Conservation (phyloP, 2,329 filamentous ascomycete species). For the Cercospora sojina region DNA sequence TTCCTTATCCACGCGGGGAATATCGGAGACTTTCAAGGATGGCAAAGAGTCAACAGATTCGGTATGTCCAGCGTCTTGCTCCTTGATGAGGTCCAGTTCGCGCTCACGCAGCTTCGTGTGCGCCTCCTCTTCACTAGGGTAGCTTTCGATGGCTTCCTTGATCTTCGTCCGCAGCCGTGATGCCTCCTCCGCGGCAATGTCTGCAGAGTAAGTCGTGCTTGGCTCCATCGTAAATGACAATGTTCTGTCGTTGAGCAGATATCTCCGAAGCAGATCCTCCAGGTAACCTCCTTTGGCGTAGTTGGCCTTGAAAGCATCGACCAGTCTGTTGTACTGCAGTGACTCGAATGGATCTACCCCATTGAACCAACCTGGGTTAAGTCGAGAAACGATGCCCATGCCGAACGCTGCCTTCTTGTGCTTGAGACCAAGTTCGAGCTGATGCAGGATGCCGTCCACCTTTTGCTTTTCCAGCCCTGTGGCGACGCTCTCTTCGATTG, state of each 20-base stretch:
- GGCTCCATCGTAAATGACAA: conserved; percentile 94
- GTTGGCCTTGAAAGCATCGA: conserved; percentile 75
- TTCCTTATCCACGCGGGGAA: conserved; percentile 73
- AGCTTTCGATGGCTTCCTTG: conserved; percentile 63
- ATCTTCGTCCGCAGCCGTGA: conserved; percentile 74
- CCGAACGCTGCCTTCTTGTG: conserved; percentile 97
- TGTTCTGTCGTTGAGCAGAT: conserved; percentile 81
- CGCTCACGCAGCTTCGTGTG: conserved; percentile 70
- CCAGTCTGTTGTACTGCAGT: conserved; percentile 86
- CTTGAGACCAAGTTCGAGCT: conserved; percentile 87
- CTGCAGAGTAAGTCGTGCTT: conserved; percentile 69
- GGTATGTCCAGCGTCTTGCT: conserved; percentile 69
- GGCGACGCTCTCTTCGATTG: conserved; percentile 66
- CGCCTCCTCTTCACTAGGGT: conserved; percentile 70
- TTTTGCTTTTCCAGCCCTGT: conserved; percentile 87
- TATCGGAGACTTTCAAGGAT: conserved; percentile 84
- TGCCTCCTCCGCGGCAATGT: conserved; percentile 74
- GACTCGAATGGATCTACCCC: conserved; percentile 89
- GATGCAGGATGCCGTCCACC: conserved; percentile 89
- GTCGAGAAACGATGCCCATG: conserved; percentile 81
- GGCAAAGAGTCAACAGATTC: conserved; percentile 86
- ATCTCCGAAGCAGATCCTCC: conserved; percentile 82
- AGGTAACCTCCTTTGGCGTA: conserved; percentile 77
- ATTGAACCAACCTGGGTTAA: conserved; percentile 93
- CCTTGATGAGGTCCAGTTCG: conserved; percentile 70